Conservation (phyloP, 192 early-diverging fungal species). For the Backusella mclennaniae region DNA sequence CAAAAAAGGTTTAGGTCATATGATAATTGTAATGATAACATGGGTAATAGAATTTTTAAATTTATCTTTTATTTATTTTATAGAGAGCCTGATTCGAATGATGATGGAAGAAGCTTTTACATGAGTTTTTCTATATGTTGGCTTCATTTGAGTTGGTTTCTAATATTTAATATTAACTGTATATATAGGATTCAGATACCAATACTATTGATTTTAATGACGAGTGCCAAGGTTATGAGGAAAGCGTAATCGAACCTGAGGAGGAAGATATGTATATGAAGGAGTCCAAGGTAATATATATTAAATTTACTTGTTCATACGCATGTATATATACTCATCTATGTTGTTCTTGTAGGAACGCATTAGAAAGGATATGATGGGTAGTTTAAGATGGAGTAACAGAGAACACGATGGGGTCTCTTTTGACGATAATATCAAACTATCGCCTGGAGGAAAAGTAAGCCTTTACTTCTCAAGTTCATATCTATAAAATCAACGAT, state of each 20-base stretch:
- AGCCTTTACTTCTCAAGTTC: too few relatives aligned
- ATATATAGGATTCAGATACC: slow-evolving; percentile 40
- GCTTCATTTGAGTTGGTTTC: background rate
- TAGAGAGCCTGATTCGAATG: background rate
- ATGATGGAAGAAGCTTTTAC: background rate
- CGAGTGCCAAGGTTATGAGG: slow-evolving; percentile 80
- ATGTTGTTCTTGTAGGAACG: slow-evolving; percentile 10
- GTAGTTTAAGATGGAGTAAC: slow-evolving; percentile 23
- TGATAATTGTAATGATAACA: slow-evolving; percentile 31
- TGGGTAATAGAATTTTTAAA: too few relatives aligned
- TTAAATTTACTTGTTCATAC: background rate
- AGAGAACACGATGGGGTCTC: slow-evolving; percentile 38
- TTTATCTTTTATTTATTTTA: background rate
- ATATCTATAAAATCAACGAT: too few relatives aligned
- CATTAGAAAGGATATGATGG: slow-evolving; percentile 44
- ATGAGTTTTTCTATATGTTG: background rate
- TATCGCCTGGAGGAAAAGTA: slow-evolving; percentile 37
- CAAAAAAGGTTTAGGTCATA: slow-evolving; percentile 29
- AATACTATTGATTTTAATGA: slow-evolving; percentile 79
- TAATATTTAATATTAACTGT: background rate
- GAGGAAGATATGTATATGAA: slow-evolving; percentile 62
- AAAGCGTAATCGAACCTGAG: slow-evolving; percentile 64
- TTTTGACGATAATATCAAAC: slow-evolving; percentile 19
- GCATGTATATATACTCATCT: background rate
- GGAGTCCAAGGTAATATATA: slow-evolving; percentile 42